Base-by-base conservation (phyloP, 805 yeast species). In the Metschnikowia similis region DNA sequence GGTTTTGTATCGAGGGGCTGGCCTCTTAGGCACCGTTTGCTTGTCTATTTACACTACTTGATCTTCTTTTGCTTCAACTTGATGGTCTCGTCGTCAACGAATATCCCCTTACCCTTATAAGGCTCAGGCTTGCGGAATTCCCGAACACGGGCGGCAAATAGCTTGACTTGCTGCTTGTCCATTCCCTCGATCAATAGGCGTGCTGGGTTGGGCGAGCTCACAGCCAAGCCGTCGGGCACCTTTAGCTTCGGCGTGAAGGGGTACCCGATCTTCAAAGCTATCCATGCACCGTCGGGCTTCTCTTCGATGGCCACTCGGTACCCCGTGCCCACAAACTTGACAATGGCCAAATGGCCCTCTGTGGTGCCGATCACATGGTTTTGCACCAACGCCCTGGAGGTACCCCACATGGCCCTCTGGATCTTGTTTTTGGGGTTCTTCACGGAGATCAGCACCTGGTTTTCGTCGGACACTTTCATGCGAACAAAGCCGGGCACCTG, bases 71-170 rank as follows among this genome's bases (percentile, higher is more conserved):
- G 89, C 80, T 94, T 94, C 64, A 92, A 76, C 66, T 83, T 84
- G 67, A 94, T 86, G 45, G 95, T 89, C 74, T 94, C 98, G 63
- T 83, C 87, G 68, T 91, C 87, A 45, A 94, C 85, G 66, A 86
- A 94, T 45, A 94, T 86, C 64, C 99, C 99, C 61, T 95, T 95
- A 66, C 99, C 99, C 74, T 94, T 94, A 70, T 94, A 94, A 36
- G 97, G 97, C 73, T 94, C 99, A 41, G 99, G 99, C 53, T 96
- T 96, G 66, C 88, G 89, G 76, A 82, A 82, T 60, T 81, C 81
- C 67, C 98, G 84, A 56, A 94, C 76, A 50, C 82, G 81, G 13
- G 96, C 96, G 16, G 98, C 99, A 69, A 88, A 89, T 48, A 85
- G 76, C 63, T 82, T 85, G 44, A 94, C 91, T 64, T 85, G 84